A percentile compares a stretch with the other conserved stretches of the same genome.
phyloP scores from a whole-genome alignment of 805 yeast genomes.

The Pichia rugopelliculosa region DNA sequence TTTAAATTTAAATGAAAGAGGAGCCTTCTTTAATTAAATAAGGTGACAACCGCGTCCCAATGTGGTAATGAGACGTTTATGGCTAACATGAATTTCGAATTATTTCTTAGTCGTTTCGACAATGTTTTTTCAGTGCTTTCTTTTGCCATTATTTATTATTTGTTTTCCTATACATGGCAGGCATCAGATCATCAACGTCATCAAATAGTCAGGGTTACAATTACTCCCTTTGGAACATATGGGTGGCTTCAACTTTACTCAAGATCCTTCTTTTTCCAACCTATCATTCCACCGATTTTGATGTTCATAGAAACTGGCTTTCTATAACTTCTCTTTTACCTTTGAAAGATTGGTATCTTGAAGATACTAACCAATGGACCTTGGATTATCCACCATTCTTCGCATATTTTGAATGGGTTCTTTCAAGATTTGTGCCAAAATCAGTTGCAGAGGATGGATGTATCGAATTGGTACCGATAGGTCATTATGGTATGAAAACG shows the following conservation, averaged over 20 bases:
- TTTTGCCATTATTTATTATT: no score
- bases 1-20: no score
- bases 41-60: neutral
- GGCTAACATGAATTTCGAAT: neutral
- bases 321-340: constrained; percentile 82
- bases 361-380: constrained; percentile 81
- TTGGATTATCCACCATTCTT: constrained; percentile 96
- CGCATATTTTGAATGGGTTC: constrained; percentile 86
- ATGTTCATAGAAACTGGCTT: constrained; percentile 95
- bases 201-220: constrained; percentile 16
- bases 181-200: neutral
- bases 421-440: constrained; percentile 65
- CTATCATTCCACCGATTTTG: constrained; percentile 93
- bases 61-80: neutral
- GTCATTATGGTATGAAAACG: constrained; percentile 71
- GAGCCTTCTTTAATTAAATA: no score
- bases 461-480: constrained; percentile 56
- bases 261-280: constrained; percentile 65
- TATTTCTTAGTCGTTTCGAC: neutral
- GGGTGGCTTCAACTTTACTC: constrained; percentile 54
- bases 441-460: constrained; percentile 68
- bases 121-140: no score
- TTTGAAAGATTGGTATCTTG: constrained; percentile 72
- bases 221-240: constrained; percentile 56
- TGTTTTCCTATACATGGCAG: neutral